Percentiles rank a stretch among this genome's conserved stretches.
phyloP scores from a whole-genome alignment of 2,329 filamentous ascomycete genomes.

The Neonectria punicea region DNA sequence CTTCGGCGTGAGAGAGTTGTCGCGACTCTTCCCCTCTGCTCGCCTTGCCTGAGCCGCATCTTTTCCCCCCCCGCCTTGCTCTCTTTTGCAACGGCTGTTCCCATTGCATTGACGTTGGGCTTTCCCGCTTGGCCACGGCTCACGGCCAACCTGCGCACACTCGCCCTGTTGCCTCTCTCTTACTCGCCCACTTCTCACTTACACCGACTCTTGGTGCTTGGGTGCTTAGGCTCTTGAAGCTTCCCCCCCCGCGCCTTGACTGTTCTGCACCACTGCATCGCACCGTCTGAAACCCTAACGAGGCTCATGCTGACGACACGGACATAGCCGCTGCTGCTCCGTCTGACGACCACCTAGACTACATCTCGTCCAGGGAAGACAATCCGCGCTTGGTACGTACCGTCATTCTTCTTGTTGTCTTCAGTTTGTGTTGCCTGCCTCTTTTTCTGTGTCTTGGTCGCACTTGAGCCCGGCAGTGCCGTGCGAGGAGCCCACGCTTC shows the following conservation, averaged over 20 bases:
- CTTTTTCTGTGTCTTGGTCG: slow-evolving; percentile 8
- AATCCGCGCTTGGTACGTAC: slow-evolving; percentile 36
- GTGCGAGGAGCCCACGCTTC: slow-evolving; percentile 15
- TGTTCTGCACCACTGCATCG: slow-evolving; percentile 13
- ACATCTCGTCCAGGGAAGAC: slow-evolving; percentile 13
- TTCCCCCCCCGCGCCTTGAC: slow-evolving; percentile 11
- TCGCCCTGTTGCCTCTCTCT: slow-evolving; percentile 13
- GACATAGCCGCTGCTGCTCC: slow-evolving; percentile 35
- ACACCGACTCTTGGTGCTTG: slow-evolving; percentile 41
- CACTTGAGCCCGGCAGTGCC: slow-evolving; percentile 15
- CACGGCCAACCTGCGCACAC: slow-evolving; percentile 13
- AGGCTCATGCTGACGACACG: slow-evolving; percentile 37
- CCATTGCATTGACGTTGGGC: slow-evolving; percentile 17
- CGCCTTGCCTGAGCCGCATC: slow-evolving; percentile 11
- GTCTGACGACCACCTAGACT: slow-evolving; percentile 14
- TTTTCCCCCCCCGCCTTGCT: neutral
- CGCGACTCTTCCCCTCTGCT: slow-evolving; percentile 10
- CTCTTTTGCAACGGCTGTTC: slow-evolving; percentile 3
- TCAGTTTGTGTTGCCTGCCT: slow-evolving; percentile 19
- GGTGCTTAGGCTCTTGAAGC: slow-evolving; percentile 11
- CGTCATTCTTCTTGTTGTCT: slow-evolving; percentile 24
- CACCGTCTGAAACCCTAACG: slow-evolving; percentile 24
- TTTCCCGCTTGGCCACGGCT: slow-evolving; percentile 19
- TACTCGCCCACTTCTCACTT: slow-evolving; percentile 35
- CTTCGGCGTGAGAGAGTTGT: slow-evolving; percentile 10